phyloP scores from a whole-genome alignment of 1,284 basidiomycete species.

The Vanrija sp. region DNA sequence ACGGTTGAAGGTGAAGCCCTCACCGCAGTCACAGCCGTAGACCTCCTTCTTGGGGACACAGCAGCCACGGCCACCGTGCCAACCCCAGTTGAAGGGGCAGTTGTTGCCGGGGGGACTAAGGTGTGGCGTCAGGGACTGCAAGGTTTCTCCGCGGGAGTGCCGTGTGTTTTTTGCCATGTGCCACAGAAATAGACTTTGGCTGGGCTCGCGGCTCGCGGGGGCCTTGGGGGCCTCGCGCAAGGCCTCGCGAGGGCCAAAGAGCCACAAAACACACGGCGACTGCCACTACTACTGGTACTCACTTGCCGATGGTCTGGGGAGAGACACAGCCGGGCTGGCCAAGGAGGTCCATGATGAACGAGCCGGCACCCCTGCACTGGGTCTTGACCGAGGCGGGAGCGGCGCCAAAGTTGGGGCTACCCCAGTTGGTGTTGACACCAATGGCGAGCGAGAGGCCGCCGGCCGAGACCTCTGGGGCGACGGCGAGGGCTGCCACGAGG shows the following conservation, averaged over 20 bases:
- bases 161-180: background rate
- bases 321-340: background rate
- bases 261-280: background rate
- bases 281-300: background rate
- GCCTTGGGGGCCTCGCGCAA: background rate
- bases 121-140: background rate
- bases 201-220: background rate
- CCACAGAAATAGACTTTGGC: background rate
- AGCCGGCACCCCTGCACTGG: background rate
- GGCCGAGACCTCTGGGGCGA: constrained; percentile 5
- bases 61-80: background rate
- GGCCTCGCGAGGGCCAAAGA: background rate
- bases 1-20: constrained; percentile 36
- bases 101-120: background rate
- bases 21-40: constrained; percentile 37
- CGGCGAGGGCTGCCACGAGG: background rate
- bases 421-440: constrained; percentile 16
- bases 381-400: background rate
- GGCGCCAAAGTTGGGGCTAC: background rate
- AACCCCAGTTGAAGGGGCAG: constrained; percentile 2
- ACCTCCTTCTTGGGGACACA: constrained; percentile 31
- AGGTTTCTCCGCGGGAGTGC: background rate
- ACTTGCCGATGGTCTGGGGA: background rate
- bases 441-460: constrained; percentile 9
- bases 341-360: constrained; percentile 1